Conservation (phyloP, 2,329 filamentous ascomycete species). For the Fusarium sp. region DNA sequence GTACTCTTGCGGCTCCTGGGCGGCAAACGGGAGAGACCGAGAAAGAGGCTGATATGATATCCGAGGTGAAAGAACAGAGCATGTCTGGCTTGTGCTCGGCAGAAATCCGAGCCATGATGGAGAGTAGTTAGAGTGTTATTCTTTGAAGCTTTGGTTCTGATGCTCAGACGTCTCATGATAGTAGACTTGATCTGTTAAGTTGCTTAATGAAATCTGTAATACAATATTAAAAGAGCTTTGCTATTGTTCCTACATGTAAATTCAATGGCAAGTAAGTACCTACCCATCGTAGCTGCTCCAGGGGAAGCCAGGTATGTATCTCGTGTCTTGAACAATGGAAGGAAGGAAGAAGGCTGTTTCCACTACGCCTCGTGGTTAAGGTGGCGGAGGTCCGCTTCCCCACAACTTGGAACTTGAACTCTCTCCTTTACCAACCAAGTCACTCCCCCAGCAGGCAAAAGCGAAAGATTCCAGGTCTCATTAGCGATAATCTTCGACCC, state of each 20-base stretch:
- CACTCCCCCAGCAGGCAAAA: slow-evolving; percentile 32
- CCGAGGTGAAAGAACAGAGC: slow-evolving; percentile 33
- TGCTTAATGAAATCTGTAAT: not conserved
- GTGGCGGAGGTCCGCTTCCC: slow-evolving; percentile 29
- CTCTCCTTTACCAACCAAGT: slow-evolving; percentile 14
- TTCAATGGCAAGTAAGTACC: not conserved
- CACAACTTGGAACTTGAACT: not conserved
- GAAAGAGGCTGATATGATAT: slow-evolving; percentile 20
- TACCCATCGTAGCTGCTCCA: too few species aligned
- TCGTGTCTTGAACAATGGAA: slow-evolving; percentile 15
- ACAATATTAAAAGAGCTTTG: too few species aligned
- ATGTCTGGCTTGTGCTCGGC: slow-evolving; percentile 32
- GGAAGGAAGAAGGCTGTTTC: slow-evolving; percentile 1
- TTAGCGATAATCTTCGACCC: not conserved
- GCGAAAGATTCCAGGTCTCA: not conserved
- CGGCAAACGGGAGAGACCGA: slow-evolving; percentile 14
- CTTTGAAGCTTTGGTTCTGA: slow-evolving; percentile 1
- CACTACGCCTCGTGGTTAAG: slow-evolving; percentile 3
- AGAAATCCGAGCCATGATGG: slow-evolving; percentile 33
- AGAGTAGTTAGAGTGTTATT: not conserved
- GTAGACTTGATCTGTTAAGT: too few species aligned
- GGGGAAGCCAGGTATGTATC: not conserved
- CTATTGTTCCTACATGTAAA: too few species aligned
- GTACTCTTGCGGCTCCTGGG: slow-evolving; percentile 38
- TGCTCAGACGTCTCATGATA: not conserved